These are phyloP conservation scores for Oidium heveae DNA, from an alignment of 2,329 filamentous ascomycete genomes.

Conservation along the genomic window DNA sequence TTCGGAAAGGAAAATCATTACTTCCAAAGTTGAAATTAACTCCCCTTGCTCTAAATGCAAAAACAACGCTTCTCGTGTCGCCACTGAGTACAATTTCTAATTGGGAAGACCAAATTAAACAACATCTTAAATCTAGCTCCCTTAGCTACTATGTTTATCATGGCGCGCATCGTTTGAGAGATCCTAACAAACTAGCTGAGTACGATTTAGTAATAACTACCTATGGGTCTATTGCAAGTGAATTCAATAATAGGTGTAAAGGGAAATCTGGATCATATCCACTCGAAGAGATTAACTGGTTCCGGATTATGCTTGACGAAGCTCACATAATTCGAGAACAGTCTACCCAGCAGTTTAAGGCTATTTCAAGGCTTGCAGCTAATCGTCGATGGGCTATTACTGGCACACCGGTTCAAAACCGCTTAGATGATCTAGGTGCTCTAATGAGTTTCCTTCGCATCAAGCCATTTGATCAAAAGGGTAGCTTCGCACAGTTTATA, in stretches of 20 bases:
- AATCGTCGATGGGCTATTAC: constrained; percentile 90
- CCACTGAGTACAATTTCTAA: constrained; percentile 81
- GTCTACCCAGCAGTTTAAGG: constrained; percentile 57
- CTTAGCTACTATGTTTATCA: constrained; percentile 70
- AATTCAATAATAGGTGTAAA: constrained; percentile 39
- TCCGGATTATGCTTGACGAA: constrained; percentile 81
- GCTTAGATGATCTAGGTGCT: constrained; percentile 69
- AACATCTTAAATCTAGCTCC: constrained; percentile 41
- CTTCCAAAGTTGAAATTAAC: constrained; percentile 13
- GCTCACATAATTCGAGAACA: constrained; percentile 85
- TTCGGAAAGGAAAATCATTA: constrained; percentile 10
- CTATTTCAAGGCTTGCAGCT: constrained; percentile 55
- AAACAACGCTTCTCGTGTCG: constrained; percentile 64
- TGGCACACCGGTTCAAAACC: constrained; percentile 85
- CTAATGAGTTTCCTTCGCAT: constrained; percentile 67
- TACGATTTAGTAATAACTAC: constrained; percentile 81
- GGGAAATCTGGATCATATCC: constrained; percentile 35
- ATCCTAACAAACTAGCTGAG: constrained; percentile 38
- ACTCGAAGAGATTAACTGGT: constrained; percentile 64
- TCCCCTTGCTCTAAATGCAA: constrained; percentile 37
- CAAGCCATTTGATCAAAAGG: constrained; percentile 58
- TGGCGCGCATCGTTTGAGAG: constrained; percentile 47
- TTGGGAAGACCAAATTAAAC: constrained; percentile 78
- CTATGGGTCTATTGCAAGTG: constrained; percentile 67
- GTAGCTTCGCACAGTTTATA: constrained; percentile 56